phyloP scores from a whole-genome alignment of 768 basidiomycete genomes.

The Tylopilus vinaceipallidus region DNA sequence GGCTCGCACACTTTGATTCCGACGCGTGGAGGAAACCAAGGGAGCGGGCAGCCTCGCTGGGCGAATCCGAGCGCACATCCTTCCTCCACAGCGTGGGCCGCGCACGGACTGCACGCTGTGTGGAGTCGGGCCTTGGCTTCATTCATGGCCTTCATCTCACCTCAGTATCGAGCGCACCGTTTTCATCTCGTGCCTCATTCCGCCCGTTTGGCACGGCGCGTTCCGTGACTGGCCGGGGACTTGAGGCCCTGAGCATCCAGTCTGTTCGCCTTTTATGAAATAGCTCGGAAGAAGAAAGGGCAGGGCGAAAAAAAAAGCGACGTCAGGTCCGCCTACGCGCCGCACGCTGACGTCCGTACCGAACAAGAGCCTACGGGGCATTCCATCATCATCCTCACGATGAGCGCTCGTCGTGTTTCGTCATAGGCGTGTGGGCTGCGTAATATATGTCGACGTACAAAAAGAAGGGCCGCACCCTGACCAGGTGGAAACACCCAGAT shows the following conservation, averaged over 20 bases:
- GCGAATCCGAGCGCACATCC: too few relatives aligned
- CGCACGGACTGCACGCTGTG: too few relatives aligned
- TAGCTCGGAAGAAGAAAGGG: background rate
- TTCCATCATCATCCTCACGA: background rate
- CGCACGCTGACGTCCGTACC: conserved; percentile 1
- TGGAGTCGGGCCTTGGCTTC: too few relatives aligned
- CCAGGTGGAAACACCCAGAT: conserved; percentile 8
- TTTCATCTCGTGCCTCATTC: conserved; percentile 21
- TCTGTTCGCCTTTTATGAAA: conserved; percentile 6
- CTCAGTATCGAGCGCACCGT: too few relatives aligned
- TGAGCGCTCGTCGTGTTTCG: conserved; percentile 23
- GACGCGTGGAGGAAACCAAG: too few relatives aligned
- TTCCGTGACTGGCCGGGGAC: conserved; percentile 18
- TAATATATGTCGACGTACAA: conserved; percentile 21
- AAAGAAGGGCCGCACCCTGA: conserved; percentile 13
- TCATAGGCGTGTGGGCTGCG: conserved; percentile 6
- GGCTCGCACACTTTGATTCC: too few relatives aligned
- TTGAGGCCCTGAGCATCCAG: background rate
- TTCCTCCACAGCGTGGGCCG: too few relatives aligned
- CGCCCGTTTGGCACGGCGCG: conserved; percentile 2
- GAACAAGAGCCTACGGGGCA: conserved; percentile 5
- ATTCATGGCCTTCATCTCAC: conserved; percentile 4
- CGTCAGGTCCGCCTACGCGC: background rate
- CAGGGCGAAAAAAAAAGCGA: background rate
- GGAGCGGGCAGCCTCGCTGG: too few relatives aligned